phyloP scores from a whole-genome alignment of 2,329 filamentous ascomycete genomes.

The Exophiala xenobiotica region DNA sequence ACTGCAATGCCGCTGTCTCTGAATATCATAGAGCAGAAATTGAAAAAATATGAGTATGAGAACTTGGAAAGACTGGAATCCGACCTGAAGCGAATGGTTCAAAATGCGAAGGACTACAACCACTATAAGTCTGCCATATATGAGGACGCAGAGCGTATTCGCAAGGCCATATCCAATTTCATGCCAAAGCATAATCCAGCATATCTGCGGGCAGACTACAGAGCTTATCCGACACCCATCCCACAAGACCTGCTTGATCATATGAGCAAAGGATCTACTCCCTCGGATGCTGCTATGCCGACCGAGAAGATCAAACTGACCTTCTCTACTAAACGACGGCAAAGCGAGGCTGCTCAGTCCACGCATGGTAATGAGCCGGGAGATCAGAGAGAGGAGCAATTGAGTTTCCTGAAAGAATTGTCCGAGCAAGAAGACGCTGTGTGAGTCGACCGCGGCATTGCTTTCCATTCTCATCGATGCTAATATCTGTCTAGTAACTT shows the following conservation, averaged over 20 bases:
- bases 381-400: slow-evolving; percentile 14
- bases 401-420: slow-evolving; percentile 26
- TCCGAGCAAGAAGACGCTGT: slow-evolving; percentile 22
- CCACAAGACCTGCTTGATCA: slow-evolving; percentile 52
- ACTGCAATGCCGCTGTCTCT: slow-evolving; percentile 78
- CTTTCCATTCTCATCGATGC: slow-evolving; percentile 6
- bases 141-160: slow-evolving; percentile 80
- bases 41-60: slow-evolving; percentile 66
- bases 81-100: slow-evolving; percentile 83
- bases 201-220: slow-evolving; percentile 68
- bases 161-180: slow-evolving; percentile 81
- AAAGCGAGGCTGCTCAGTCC: slow-evolving; percentile 20
- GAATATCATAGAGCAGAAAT: slow-evolving; percentile 70
- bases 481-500: slow-evolving; percentile 45
- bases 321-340: slow-evolving; percentile 21
- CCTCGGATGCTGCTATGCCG: slow-evolving; percentile 15
- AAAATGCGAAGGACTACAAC: slow-evolving; percentile 84
- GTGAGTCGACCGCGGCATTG: slow-evolving; percentile 4
- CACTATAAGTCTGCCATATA: slow-evolving; percentile 69
- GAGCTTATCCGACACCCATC: slow-evolving; percentile 70
- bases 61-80: slow-evolving; percentile 74
- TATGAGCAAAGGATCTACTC: slow-evolving; percentile 17
- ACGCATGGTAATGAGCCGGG: slow-evolving; percentile 8
- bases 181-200: slow-evolving; percentile 86
- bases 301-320: slow-evolving; percentile 27